Conservation (phyloP, 495 filamentous ascomycete genomes). For the Penicillium crystallinum region DNA sequence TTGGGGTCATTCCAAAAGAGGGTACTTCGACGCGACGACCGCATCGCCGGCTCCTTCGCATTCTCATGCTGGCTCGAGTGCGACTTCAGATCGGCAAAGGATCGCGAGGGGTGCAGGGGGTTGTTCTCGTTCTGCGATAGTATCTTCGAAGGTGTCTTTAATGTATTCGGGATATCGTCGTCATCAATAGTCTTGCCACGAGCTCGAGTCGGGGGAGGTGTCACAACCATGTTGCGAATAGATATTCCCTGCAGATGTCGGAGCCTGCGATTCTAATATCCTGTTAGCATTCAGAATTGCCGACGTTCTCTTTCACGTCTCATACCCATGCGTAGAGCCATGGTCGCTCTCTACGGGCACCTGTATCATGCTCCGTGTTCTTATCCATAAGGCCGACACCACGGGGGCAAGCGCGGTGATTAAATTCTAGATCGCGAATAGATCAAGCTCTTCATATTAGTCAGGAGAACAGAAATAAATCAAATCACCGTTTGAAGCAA, state of each 20-base stretch:
- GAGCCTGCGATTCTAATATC: constrained; percentile 71
- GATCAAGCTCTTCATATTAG: not conserved
- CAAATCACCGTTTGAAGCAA: constrained; percentile 1
- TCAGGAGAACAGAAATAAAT: not conserved
- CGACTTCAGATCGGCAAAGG: constrained; percentile 62
- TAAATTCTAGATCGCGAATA: not conserved
- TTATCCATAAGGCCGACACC: constrained; percentile 8
- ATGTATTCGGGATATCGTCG: constrained; percentile 62
- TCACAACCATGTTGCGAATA: constrained; percentile 75
- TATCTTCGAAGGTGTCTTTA: constrained; percentile 66
- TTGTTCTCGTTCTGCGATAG: constrained; percentile 53
- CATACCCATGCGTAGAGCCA: constrained; percentile 23
- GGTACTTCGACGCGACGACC: constrained; percentile 60
- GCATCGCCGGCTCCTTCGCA: constrained; percentile 18
- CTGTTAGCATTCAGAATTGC: constrained; percentile 8
- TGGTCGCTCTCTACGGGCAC: constrained; percentile 19
- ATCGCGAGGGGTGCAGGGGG: constrained; percentile 63
- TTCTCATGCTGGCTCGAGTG: constrained; percentile 21
- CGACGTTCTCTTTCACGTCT: not conserved
- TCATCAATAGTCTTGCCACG: constrained; percentile 80
- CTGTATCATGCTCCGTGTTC: constrained; percentile 18
- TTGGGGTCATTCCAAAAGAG: constrained; percentile 62
- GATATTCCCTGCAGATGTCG: constrained; percentile 85
- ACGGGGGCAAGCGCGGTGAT: not conserved
- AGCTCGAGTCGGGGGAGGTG: constrained; percentile 40